phyloP scores from a whole-genome alignment of 163 green algal species.

The Volvox carteri region DNA sequence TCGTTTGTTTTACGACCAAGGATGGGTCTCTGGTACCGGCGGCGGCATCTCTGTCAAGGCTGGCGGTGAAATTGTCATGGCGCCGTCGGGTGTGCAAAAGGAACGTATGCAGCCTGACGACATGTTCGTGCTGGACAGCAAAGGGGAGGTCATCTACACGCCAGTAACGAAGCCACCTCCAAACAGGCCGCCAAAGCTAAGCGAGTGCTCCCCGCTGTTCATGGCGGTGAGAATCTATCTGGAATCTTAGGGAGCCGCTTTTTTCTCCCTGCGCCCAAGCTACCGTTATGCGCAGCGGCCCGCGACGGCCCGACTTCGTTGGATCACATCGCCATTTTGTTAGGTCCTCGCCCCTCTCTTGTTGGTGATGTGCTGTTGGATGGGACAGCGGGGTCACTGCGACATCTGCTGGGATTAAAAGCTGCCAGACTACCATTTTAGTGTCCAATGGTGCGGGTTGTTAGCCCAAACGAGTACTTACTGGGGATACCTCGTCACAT shows the following conservation, averaged over 20 bases:
- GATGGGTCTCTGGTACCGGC: constrained; percentile 86
- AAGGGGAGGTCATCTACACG: constrained; percentile 78
- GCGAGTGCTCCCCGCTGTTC: constrained; percentile 96
- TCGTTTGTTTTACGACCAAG: constrained; percentile 78
- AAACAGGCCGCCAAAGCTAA: constrained; percentile 93
- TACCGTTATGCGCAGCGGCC: too few species aligned
- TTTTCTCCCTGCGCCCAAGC: not conserved
- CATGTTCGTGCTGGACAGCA: constrained; percentile 95
- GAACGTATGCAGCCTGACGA: constrained; percentile 94
- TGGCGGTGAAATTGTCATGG: constrained; percentile 88
- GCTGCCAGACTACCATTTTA: too few species aligned
- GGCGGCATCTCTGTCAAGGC: constrained; percentile 91
- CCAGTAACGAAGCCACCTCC: constrained; percentile 77
- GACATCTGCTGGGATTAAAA: too few species aligned
- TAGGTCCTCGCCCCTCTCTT: too few species aligned
- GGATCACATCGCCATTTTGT: too few species aligned
- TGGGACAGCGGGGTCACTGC: too few species aligned
- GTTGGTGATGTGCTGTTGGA: too few species aligned
- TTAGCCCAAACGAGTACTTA: too few species aligned
- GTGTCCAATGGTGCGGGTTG: too few species aligned
- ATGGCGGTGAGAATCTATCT: constrained; percentile 82
- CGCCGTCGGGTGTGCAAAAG: constrained; percentile 95
- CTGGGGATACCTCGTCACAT: too few species aligned
- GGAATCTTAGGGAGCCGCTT: not conserved
- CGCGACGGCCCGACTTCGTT: too few species aligned